Conservation (phyloP, 768 basidiomycete genomes). For the Trametes cubensis region DNA sequence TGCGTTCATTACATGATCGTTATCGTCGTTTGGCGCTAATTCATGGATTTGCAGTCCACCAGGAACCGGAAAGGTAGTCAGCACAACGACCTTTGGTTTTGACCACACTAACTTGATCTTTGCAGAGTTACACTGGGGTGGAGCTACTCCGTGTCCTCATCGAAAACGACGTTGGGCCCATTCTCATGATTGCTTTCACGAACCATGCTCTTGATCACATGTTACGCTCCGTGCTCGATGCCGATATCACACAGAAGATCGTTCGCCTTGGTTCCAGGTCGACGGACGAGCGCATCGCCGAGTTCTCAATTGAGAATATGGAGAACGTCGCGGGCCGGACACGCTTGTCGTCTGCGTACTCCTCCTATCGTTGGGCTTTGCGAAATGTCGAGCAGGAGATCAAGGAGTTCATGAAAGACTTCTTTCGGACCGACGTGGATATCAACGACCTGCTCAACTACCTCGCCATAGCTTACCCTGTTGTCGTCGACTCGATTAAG, state of each 20-base stretch:
- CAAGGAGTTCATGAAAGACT: conserved; percentile 45
- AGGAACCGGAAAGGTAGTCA: conserved; percentile 70
- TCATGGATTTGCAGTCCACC: conserved; percentile 53
- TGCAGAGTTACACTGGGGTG: conserved; percentile 65
- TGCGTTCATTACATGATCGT: conserved; percentile 27
- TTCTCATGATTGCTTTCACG: conserved; percentile 62
- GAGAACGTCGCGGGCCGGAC: conserved; percentile 50
- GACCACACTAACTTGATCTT: too few relatives aligned
- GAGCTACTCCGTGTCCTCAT: conserved; percentile 71
- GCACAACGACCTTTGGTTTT: too few relatives aligned
- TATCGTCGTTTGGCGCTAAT: not conserved
- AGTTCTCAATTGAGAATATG: conserved; percentile 61
- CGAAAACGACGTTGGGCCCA: conserved; percentile 42
- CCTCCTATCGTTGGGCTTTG: conserved; percentile 31
- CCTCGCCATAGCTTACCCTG: conserved; percentile 48
- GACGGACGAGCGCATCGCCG: conserved; percentile 56
- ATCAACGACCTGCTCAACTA: conserved; percentile 44
- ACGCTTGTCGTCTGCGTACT: conserved; percentile 38
- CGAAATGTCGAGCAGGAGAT: conserved; percentile 50
- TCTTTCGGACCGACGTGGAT: conserved; percentile 39
- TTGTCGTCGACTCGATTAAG: conserved; percentile 45
- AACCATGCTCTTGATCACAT: conserved; percentile 82
- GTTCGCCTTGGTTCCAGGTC: conserved; percentile 72
- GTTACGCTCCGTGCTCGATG: conserved; percentile 64
- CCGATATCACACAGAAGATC: conserved; percentile 59